Base-by-base conservation (phyloP, 2,329 filamentous ascomycete species). In the Talaromyces sp. region DNA sequence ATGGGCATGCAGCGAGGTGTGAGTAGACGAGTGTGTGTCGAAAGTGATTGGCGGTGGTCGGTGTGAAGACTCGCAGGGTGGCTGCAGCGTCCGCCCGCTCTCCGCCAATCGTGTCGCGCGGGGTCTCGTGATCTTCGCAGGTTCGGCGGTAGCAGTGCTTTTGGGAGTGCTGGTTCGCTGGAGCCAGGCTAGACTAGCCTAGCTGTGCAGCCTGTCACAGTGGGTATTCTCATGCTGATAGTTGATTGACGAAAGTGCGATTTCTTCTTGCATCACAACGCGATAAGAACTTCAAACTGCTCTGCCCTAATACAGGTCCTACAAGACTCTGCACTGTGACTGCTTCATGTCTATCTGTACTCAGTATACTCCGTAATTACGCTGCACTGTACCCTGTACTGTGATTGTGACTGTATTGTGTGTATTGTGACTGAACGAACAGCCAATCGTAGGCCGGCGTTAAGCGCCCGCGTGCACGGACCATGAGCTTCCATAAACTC, bases 391-490 rank as follows among this genome's bases (percentile, higher is more conserved):
- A 10, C 22, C 13, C 11, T 36, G 6, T 39, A 39, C 36, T 17
- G 10, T 33, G 32, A 33, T 10, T 19, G 42, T 47, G 42, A 47
- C 42, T 47, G 42, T n/a, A 11, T 11, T 42, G 9, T 49, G 44
- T 30, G 28, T 30, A 30, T 30, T 30, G 49, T 52, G 49, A 52
- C 32, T 11, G 42, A 2, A 36, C 6, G 6, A 13, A 9, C 42
- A 52, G 25, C 60, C 60, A 62, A 62, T 62, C 36, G 44, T 27
- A 36, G 25, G 25, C 25, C 56, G n/a, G 19, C 25, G 39, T 55
- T 59, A 58, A 55, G 55, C 60, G 60, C 60, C 60, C 47, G 19
- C 25, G 28, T 54, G 60, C 60, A 62, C 60, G 56, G 56, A n/a
- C 60, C 60, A 51, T 25, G 19, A 25, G 33, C 51, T 49, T 39